Conservation (phyloP, 2,329 filamentous ascomycete genomes). For the Talaromyces piceae region DNA sequence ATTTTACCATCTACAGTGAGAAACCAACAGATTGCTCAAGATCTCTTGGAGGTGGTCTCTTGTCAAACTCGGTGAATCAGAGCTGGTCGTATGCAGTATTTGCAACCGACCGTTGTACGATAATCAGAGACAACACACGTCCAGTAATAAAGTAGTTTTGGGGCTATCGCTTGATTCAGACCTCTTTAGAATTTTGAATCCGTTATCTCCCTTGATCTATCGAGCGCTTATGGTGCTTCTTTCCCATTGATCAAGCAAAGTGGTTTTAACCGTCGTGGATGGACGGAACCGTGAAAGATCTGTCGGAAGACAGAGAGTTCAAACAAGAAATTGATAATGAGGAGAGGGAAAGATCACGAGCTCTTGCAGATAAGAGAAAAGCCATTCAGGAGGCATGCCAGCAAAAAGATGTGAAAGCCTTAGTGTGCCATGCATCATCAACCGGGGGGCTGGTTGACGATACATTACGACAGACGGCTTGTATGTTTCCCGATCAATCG, state of each 20-base stretch:
- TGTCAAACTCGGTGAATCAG: not conserved
- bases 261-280: not conserved
- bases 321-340: not conserved
- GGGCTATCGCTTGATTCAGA: not conserved
- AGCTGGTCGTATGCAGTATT: not conserved
- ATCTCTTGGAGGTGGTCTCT: too few species aligned
- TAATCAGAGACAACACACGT: not conserved
- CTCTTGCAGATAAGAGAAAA: slow-evolving; percentile 30
- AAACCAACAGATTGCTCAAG: too few species aligned
- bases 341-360: not conserved
- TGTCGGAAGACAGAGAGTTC: not conserved
- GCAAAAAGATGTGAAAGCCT: slow-evolving; percentile 47
- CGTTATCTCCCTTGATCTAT: not conserved
- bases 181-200: not conserved
- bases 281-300: not conserved
- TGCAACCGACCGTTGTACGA: not conserved
- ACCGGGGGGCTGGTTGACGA: slow-evolving; percentile 62
- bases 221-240: not conserved
- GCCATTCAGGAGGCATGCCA: slow-evolving; percentile 55
- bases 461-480: slow-evolving; percentile 63
- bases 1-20: too few species aligned
- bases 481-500: slow-evolving; percentile 48
- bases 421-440: slow-evolving; percentile 54
- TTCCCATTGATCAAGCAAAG: not conserved
- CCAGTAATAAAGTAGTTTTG: not conserved